These are phyloP conservation scores for Cercospora sesami DNA, from an alignment of 2,329 filamentous ascomycete species.

Conservation along the genomic window DNA sequence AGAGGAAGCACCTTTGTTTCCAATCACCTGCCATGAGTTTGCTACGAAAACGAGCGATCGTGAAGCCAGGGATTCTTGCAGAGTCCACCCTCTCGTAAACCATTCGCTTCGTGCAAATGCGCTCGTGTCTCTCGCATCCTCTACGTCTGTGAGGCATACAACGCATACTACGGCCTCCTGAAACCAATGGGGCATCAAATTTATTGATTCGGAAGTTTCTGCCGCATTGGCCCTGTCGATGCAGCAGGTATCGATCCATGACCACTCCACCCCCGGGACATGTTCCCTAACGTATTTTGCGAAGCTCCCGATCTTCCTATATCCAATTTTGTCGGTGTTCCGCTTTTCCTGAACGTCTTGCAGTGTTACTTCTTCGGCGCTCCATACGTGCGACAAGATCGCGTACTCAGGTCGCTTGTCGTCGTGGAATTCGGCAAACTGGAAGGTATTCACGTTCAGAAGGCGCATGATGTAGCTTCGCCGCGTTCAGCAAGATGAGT, in stretches of 20 bases:
- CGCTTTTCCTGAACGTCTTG: conserved; percentile 16
- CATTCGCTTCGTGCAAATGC: conserved; percentile 22
- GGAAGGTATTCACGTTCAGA: conserved; percentile 21
- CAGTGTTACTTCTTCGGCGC: conserved; percentile 19
- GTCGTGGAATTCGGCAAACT: conserved; percentile 21
- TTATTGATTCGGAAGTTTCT: conserved; percentile 28
- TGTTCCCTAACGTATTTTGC: conserved; percentile 21
- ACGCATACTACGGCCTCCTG: conserved; percentile 24
- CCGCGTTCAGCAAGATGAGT: no score
- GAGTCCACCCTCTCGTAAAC: conserved; percentile 31
- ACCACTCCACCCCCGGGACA: conserved; percentile 23
- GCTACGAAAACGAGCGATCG: conserved; percentile 24
- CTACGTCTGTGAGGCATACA: conserved; percentile 26
- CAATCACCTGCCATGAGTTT: conserved; percentile 28
- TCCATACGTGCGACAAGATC: conserved; percentile 27
- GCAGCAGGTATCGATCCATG: conserved; percentile 33
- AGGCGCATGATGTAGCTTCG: conserved; percentile 18
- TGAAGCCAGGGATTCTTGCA: conserved; percentile 31
- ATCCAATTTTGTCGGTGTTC: conserved; percentile 20
- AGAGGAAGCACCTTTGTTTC: conserved; percentile 22
- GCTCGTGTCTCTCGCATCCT: neutral
- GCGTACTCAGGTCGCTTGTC: conserved; percentile 22
- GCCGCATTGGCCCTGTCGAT: conserved; percentile 26
- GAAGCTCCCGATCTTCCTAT: conserved; percentile 27
- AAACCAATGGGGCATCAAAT: conserved; percentile 32